phyloP scores from a whole-genome alignment of 306 rosid genomes.

The Medicago ruthenica region DNA sequence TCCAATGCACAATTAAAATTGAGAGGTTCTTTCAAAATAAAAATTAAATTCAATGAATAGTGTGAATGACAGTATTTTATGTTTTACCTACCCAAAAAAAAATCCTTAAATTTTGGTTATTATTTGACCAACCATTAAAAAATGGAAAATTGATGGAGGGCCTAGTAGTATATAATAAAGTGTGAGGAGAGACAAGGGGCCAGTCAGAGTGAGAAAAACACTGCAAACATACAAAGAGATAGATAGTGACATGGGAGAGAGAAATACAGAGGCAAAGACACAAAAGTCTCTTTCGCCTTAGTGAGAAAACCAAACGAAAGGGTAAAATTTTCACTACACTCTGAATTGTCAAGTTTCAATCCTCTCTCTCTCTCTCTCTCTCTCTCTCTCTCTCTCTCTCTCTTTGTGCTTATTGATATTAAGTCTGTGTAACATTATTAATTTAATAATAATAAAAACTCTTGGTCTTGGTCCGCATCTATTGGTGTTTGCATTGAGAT shows the following conservation, averaged over 20 bases:
- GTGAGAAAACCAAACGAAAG: slow-evolving; percentile 40
- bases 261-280: slow-evolving; percentile 20
- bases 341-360: neutral
- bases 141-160: slow-evolving; percentile 36
- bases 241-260: neutral
- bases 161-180: slow-evolving; percentile 22
- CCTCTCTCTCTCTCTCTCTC: neutral
- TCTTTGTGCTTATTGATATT: too few relatives aligned
- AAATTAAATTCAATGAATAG: neutral
- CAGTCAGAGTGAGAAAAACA: slow-evolving; percentile 40
- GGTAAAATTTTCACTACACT: slow-evolving; percentile 31
- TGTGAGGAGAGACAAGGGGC: slow-evolving; percentile 39
- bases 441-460: neutral
- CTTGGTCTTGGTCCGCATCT: neutral
- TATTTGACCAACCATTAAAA: slow-evolving; percentile 49
- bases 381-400: neutral
- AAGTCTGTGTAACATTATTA: slow-evolving; percentile 11
- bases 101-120: slow-evolving; percentile 33
- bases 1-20: too few relatives aligned
- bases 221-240: neutral
- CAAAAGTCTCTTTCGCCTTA: slow-evolving; percentile 32
- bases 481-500: slow-evolving; percentile 56
- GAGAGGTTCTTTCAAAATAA: too few relatives aligned
- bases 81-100: slow-evolving; percentile 42
- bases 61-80: neutral